Percentiles rank a stretch among this genome's conserved stretches.
These are phyloP conservation scores for Phanerodontia chrysosporium DNA, from an alignment of 768 basidiomycete genomes.

Conservation along the genomic window DNA sequence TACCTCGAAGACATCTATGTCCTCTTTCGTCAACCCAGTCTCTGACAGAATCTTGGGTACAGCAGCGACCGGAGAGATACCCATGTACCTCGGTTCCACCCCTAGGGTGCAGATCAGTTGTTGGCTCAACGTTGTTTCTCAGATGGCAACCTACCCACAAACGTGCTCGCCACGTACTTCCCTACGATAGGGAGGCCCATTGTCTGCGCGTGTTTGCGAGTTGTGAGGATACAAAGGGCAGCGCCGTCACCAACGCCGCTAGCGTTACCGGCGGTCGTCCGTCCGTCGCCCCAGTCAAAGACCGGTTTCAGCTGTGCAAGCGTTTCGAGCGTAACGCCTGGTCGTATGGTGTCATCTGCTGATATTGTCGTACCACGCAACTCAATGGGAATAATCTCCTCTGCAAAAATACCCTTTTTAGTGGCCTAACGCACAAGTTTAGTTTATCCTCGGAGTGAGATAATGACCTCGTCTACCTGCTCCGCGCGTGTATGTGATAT, in stretches of 20 bases:
- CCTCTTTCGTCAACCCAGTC: conserved; percentile 61
- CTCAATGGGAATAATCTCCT: conserved; percentile 88
- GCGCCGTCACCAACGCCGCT: conserved; percentile 93
- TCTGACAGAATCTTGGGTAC: conserved; percentile 65
- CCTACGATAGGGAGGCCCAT: conserved; percentile 78
- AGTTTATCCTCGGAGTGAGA: too few species aligned
- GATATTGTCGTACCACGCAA: conserved; percentile 58
- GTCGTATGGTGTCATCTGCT: conserved; percentile 84
- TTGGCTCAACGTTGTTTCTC: not conserved
- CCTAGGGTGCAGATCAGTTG: conserved; percentile 35
- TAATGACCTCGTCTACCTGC: conserved; percentile 40
- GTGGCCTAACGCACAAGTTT: conserved; percentile 47
- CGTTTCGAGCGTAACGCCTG: conserved; percentile 74
- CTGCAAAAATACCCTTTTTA: conserved; percentile 66
- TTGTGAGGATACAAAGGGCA: conserved; percentile 76
- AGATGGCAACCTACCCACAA: conserved; percentile 54
- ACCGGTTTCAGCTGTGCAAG: conserved; percentile 80
- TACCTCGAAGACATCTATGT: conserved; percentile 76
- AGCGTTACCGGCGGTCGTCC: conserved; percentile 82
- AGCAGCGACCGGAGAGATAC: conserved; percentile 68
- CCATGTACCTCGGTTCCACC: conserved; percentile 77
- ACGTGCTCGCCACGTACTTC: conserved; percentile 75
- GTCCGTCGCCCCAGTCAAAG: conserved; percentile 72
- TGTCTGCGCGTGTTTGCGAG: conserved; percentile 69
- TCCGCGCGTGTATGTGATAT: conserved; percentile 82